A percentile compares a stretch with the other conserved stretches of the same genome.
Evolutionary conservation across 768 basidiomycete genomes (phyloP).

Genomic region (Tulasnella sp.): DNA sequence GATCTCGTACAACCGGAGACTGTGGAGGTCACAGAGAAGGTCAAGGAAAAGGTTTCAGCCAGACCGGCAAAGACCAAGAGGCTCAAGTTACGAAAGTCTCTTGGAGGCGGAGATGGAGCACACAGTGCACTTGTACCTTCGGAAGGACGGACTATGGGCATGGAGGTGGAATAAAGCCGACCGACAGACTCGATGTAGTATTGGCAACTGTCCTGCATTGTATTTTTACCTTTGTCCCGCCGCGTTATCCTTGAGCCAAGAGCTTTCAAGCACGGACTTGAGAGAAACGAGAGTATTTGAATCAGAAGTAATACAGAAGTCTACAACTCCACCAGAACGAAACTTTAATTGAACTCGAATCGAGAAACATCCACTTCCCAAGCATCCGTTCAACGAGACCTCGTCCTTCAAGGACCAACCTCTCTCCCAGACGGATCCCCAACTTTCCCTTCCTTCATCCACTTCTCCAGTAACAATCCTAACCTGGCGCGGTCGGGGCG

Average conservation of each 20-base stretch:
- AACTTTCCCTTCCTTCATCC: constrained; percentile 17
- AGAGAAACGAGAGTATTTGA: neutral
- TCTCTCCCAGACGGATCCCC: constrained; percentile 6
- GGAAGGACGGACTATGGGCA: constrained; percentile 82
- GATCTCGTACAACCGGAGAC: constrained; percentile 45
- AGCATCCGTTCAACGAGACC: neutral
- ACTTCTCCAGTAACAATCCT: constrained; percentile 8
- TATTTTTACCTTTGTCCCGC: neutral
- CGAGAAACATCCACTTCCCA: neutral
- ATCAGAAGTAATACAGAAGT: neutral
- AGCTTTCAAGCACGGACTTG: neutral
- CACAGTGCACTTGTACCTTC: constrained; percentile 68
- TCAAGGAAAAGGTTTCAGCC: constrained; percentile 73
- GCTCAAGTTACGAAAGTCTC: constrained; percentile 3
- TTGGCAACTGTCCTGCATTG: neutral
- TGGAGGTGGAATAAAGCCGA: constrained; percentile 39
- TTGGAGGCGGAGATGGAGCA: neutral
- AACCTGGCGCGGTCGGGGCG: neutral
- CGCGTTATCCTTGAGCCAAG: neutral
- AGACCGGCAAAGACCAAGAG: constrained; percentile 32
- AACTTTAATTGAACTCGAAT: neutral
- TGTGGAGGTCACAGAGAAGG: constrained; percentile 39
- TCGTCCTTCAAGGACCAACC: neutral
- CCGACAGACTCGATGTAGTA: neutral
- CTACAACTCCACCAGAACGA: neutral